phyloP scores from a whole-genome alignment of 192 early-diverging fungal genomes.

The Rhizophagus prolifer region DNA sequence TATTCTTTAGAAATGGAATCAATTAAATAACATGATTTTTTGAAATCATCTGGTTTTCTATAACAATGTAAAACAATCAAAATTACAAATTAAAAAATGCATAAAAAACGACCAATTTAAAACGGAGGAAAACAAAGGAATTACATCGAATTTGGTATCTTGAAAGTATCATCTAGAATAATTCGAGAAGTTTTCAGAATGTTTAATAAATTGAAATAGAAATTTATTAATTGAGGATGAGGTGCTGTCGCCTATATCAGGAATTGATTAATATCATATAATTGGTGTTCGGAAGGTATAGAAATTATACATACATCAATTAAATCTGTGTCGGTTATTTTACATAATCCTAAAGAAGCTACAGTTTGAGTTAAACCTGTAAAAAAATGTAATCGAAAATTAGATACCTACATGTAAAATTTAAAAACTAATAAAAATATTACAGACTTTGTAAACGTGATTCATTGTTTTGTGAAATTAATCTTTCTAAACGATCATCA shows the following conservation, averaged over 20 bases:
- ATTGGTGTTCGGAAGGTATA: not conserved
- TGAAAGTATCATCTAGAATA: not conserved
- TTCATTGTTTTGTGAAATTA: not conserved
- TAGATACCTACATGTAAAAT: not conserved
- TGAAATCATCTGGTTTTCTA: conserved; percentile 1
- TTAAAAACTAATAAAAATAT: not conserved
- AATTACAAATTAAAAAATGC: not conserved
- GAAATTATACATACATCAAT: not conserved
- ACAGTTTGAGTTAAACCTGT: not conserved
- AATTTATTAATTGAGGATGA: not conserved
- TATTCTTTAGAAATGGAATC: conserved; percentile 6
- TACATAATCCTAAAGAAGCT: not conserved
- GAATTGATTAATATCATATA: not conserved
- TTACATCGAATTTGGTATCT: not conserved
- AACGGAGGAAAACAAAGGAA: not conserved
- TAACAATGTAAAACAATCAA: not conserved
- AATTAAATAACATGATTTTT: conserved; percentile 11
- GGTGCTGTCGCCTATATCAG: conserved; percentile 1
- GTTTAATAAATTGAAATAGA: not conserved
- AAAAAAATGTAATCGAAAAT: not conserved
- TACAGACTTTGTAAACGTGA: not conserved
- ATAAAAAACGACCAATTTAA: not conserved
- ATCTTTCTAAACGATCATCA: not conserved
- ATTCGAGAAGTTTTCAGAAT: not conserved
- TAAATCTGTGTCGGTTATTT: not conserved